Evolutionary conservation across 176 grass and related monocot species (phyloP), one percentile per base, ranked within the genome.

Genomic region (Chloris gayana): DNA sequence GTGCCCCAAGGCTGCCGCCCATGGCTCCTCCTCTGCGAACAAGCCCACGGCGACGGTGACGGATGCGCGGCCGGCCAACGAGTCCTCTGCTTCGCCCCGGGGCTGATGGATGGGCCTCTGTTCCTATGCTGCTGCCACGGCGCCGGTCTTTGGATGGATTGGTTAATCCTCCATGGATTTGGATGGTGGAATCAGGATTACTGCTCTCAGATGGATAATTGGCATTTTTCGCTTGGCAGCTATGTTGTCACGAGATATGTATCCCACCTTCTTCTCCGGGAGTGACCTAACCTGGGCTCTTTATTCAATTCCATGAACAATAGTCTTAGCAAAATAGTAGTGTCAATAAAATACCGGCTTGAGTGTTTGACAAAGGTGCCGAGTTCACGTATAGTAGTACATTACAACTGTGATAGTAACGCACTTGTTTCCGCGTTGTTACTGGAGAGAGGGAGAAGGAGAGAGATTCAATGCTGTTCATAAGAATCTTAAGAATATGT

Each of bases 1-100:
- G 11, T 98, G 95, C 77, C 80, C 85, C 74, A 88, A 42, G 63
- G 67, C 77, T 57, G 0, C 10, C 19, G 27, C 1, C n/a, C n/a
- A n/a, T n/a, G n/a, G n/a, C n/a, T n/a, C n/a, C n/a, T n/a, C n/a
- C n/a, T n/a, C n/a, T n/a, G n/a, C n/a, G n/a, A n/a, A n/a, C n/a
- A n/a, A n/a, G n/a, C n/a, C n/a, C n/a, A n/a, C n/a, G n/a, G n/a
- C n/a, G n/a, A n/a, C n/a, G n/a, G n/a, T n/a, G n/a, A n/a, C n/a
- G n/a, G n/a, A n/a, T n/a, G n/a, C n/a, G n/a, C n/a, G n/a, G n/a
- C n/a, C n/a, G n/a, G n/a, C 24, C 9, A 14, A 3, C 57, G 14
- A 27, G 3, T 4, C 8, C 21, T 38, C 51, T 6, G 46, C 46
- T 19, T 69, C 64, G 3, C 32, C 64, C 14, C 45, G n/a, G 13